Conservation (phyloP, 352 stramenopile species). For the Phytophthora fragariae region DNA sequence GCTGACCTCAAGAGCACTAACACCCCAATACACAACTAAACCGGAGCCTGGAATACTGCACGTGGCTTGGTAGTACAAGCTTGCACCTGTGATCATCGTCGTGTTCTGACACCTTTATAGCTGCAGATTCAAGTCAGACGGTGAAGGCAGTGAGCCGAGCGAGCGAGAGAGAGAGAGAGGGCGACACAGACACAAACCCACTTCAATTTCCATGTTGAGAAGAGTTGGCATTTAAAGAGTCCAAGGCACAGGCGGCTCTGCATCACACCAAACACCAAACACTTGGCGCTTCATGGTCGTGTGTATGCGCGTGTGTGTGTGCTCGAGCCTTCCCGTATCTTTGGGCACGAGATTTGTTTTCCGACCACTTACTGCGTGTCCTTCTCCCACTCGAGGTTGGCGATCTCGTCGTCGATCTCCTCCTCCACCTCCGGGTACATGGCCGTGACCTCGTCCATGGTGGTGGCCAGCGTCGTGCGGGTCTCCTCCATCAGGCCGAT, state of each 20-base stretch:
- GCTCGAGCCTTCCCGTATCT: slow-evolving; percentile 22
- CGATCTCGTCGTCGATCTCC: slow-evolving; percentile 91
- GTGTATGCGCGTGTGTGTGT: neutral
- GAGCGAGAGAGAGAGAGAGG: neutral
- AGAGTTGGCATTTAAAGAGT: slow-evolving; percentile 41
- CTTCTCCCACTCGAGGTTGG: slow-evolving; percentile 91
- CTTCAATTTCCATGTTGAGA: slow-evolving; percentile 43
- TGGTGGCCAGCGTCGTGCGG: slow-evolving; percentile 84
- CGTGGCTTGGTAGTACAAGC: neutral
- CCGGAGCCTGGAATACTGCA: neutral
- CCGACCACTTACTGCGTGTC: slow-evolving; percentile 74
- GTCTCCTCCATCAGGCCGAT: slow-evolving; percentile 87
- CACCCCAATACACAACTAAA: slow-evolving; percentile 13
- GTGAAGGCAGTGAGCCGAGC: neutral
- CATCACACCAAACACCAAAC: slow-evolving; percentile 8
- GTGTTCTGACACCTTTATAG: neutral
- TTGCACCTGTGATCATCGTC: neutral
- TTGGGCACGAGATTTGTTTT: slow-evolving; percentile 17
- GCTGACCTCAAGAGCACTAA: neutral
- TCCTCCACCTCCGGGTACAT: slow-evolving; percentile 89
- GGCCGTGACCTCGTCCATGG: slow-evolving; percentile 85
- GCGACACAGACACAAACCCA: slow-evolving; percentile 29
- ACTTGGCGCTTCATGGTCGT: neutral
- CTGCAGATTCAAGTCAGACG: neutral
- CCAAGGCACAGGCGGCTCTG: slow-evolving; percentile 15